phyloP scores from a whole-genome alignment of 1,139 yeast genomes.

The Nematodospora anomalae region DNA sequence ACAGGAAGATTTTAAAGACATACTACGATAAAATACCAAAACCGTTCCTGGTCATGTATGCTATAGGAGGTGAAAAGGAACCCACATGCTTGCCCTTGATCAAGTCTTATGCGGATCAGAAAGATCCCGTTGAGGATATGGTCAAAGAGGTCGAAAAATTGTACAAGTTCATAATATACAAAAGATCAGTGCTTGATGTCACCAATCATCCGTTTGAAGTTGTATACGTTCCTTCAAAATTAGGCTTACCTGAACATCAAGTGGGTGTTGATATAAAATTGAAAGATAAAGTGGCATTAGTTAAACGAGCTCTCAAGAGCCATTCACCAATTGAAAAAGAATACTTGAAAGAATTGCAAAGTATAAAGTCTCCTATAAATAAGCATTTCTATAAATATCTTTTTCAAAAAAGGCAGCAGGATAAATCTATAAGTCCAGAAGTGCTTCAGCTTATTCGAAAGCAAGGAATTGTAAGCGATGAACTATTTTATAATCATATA shows the following conservation, averaged over 20 bases:
- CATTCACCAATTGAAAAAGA: constrained; percentile 25
- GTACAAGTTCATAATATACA: constrained; percentile 23
- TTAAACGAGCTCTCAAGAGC: constrained; percentile 21
- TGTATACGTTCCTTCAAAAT: constrained; percentile 31
- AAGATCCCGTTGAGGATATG: not conserved
- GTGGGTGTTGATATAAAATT: constrained; percentile 27
- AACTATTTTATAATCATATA: constrained; percentile 29
- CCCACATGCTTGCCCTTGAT: constrained; percentile 6
- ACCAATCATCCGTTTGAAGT: constrained; percentile 35
- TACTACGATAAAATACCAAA: constrained; percentile 1
- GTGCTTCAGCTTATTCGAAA: constrained; percentile 24
- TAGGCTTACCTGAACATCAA: constrained; percentile 35
- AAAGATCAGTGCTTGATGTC: constrained; percentile 21
- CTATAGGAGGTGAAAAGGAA: constrained; percentile 13
- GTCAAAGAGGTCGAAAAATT: constrained; percentile 18
- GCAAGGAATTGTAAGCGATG: constrained; percentile 31
- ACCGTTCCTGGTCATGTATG: constrained; percentile 14
- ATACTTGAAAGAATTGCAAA: constrained; percentile 19
- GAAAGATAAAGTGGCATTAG: constrained; percentile 23
- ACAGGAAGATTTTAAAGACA: constrained; percentile 1
- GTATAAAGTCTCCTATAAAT: constrained; percentile 20
- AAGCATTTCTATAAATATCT: constrained; percentile 30
- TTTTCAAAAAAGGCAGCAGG: constrained; percentile 18
- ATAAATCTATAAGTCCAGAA: constrained; percentile 15
- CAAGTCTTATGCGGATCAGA: constrained; percentile 4